Percentiles rank a stretch among this genome's conserved stretches.
phyloP scores from a whole-genome alignment of 257 asterid genomes.

The Solanum piurae region DNA sequence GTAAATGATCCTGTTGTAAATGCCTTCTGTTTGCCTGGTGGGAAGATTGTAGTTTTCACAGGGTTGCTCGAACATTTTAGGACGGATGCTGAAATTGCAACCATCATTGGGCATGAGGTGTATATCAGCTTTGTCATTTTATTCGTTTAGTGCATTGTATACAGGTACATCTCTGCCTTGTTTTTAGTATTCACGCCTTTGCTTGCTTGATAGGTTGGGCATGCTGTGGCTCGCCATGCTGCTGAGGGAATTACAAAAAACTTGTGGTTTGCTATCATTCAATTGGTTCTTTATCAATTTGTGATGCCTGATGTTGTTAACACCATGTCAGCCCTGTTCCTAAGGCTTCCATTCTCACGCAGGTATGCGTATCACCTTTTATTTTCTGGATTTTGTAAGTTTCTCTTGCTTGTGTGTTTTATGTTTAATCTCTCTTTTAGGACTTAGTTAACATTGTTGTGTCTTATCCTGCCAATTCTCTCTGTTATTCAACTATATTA shows the following conservation, averaged over 20 bases:
- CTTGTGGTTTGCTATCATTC: conserved; percentile 69
- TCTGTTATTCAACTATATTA: neutral
- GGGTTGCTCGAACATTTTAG: conserved; percentile 74
- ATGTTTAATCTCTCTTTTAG: neutral
- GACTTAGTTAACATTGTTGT: neutral
- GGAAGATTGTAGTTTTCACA: conserved; percentile 90
- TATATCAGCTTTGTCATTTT: neutral
- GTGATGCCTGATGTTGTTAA: conserved; percentile 78
- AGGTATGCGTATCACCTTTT: conserved; percentile 28
- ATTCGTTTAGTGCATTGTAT: neutral
- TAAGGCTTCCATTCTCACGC: conserved; percentile 88
- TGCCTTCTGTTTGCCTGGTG: conserved; percentile 89
- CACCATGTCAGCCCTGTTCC: conserved; percentile 65
- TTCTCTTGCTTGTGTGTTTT: neutral
- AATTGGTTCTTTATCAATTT: conserved; percentile 69
- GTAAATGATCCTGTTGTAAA: conserved; percentile 63
- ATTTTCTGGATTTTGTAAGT: neutral
- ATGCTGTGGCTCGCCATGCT: conserved; percentile 85
- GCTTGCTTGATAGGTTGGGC: conserved; percentile 56
- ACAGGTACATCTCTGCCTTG: neutral
- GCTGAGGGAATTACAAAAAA: conserved; percentile 83
- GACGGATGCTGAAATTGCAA: conserved; percentile 83
- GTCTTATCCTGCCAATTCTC: neutral
- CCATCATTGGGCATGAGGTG: conserved; percentile 88
- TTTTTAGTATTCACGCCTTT: neutral